Evolutionary conservation across 257 asterid species (phyloP).

Genomic region (Scutellaria minor): DNA sequence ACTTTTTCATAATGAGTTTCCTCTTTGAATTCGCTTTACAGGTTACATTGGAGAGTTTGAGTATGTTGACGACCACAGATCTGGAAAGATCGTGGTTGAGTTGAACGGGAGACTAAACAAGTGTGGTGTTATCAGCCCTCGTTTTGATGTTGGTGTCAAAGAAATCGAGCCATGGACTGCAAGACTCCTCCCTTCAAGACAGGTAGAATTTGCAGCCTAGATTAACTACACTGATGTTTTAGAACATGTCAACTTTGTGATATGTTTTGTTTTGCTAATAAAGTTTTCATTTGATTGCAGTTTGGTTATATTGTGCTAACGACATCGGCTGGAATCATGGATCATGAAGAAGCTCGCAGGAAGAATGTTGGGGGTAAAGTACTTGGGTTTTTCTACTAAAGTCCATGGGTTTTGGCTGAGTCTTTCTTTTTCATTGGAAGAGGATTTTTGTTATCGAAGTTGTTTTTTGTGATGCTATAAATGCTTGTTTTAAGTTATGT

Average conservation of each 20-base stretch:
- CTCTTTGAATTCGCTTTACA: slow-evolving; percentile 6
- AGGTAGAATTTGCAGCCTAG: slow-evolving; percentile 14
- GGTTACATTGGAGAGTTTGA: slow-evolving; percentile 44
- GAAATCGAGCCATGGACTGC: slow-evolving; percentile 45
- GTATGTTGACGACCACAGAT: slow-evolving; percentile 39
- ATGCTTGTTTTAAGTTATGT: background rate
- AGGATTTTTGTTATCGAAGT: background rate
- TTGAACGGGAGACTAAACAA: slow-evolving; percentile 47
- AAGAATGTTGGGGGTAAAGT: slow-evolving; percentile 44
- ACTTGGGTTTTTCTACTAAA: slow-evolving; percentile 18
- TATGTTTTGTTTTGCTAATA: background rate
- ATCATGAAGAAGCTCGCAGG: slow-evolving; percentile 46
- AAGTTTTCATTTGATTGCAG: slow-evolving; percentile 15
- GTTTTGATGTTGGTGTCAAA: slow-evolving; percentile 47
- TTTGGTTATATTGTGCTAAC: slow-evolving; percentile 43
- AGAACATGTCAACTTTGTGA: background rate
- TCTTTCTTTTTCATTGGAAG: background rate
- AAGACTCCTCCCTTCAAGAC: slow-evolving; percentile 44
- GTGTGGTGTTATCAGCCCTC: slow-evolving; percentile 45
- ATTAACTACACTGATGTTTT: background rate
- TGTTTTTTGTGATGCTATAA: background rate
- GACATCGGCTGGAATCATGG: slow-evolving; percentile 48
- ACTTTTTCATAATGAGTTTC: background rate
- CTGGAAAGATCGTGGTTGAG: slow-evolving; percentile 42
- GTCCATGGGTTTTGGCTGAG: background rate